A percentile compares a stretch with the other conserved stretches of the same genome.
phyloP scores from a whole-genome alignment of 2,329 filamentous ascomycete genomes.

The Aspergillus tamarii region DNA sequence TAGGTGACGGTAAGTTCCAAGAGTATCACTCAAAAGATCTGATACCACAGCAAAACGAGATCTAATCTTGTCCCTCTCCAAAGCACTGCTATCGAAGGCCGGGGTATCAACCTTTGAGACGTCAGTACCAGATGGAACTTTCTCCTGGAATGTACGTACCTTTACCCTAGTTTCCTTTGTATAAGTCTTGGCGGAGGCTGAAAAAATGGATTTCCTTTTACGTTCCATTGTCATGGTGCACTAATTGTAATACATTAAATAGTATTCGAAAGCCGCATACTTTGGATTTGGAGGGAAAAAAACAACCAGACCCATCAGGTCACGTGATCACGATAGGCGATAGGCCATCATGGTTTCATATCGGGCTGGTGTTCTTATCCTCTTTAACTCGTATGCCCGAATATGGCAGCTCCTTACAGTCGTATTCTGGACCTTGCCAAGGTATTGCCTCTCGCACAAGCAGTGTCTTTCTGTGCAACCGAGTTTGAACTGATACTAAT shows the following conservation, averaged over 20 bases:
- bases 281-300: too few species aligned
- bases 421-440: slow-evolving; percentile 73
- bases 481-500: not conserved
- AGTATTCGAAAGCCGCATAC: not conserved
- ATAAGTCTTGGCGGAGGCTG: not conserved
- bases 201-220: slow-evolving; percentile 28
- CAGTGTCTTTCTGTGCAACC: not conserved
- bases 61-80: not conserved
- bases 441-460: slow-evolving; percentile 53
- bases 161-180: slow-evolving; percentile 26
- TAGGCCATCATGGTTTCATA: not conserved
- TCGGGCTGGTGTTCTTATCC: not conserved
- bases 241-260: not conserved
- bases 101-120: not conserved
- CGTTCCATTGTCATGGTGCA: slow-evolving; percentile 27
- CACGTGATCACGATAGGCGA: not conserved
- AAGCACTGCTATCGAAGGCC: not conserved
- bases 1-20: not conserved
- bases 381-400: not conserved
- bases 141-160: not conserved
- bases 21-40: not conserved
- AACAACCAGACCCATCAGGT: not conserved
- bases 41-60: not conserved
- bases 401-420: slow-evolving; percentile 56
- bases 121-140: slow-evolving; percentile 1